A percentile compares a stretch with the other conserved stretches of the same genome.
Conservation (phyloP, 345 rosid genomes). For the Melaleuca quinquenervia region DNA sequence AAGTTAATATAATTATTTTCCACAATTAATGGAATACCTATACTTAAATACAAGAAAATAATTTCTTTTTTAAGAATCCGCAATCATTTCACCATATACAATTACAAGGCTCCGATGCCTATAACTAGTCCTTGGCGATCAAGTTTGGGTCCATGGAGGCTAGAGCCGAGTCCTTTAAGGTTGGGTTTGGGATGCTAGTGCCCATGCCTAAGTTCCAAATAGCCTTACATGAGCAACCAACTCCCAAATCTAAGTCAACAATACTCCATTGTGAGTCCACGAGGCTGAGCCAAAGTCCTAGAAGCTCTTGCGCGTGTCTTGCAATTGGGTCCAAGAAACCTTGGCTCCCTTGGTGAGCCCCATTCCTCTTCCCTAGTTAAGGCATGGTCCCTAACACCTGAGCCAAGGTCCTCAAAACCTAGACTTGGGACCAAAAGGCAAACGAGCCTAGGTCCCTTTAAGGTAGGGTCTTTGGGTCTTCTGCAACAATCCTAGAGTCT, state of each 20-base stretch:
- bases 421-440: not conserved
- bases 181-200: not conserved
- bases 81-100: too few relatives aligned
- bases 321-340: not conserved
- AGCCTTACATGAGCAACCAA: not conserved
- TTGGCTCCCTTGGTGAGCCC: not conserved
- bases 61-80: not conserved
- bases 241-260: not conserved
- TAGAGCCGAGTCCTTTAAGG: not conserved
- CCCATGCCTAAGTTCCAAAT: not conserved
- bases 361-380: not conserved
- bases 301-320: not conserved
- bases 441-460: not conserved
- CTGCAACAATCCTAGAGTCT: not conserved
- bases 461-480: not conserved
- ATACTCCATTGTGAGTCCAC: not conserved
- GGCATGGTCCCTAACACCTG: not conserved
- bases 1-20: not conserved
- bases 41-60: not conserved
- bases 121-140: not conserved
- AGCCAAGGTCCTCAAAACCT: not conserved
- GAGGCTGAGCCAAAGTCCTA: accelerated
- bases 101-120: not conserved
- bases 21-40: too few relatives aligned
- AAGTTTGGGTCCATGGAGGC: not conserved